phyloP scores from a whole-genome alignment of 2,329 filamentous ascomycete species.

The Exophiala xenobiotica region DNA sequence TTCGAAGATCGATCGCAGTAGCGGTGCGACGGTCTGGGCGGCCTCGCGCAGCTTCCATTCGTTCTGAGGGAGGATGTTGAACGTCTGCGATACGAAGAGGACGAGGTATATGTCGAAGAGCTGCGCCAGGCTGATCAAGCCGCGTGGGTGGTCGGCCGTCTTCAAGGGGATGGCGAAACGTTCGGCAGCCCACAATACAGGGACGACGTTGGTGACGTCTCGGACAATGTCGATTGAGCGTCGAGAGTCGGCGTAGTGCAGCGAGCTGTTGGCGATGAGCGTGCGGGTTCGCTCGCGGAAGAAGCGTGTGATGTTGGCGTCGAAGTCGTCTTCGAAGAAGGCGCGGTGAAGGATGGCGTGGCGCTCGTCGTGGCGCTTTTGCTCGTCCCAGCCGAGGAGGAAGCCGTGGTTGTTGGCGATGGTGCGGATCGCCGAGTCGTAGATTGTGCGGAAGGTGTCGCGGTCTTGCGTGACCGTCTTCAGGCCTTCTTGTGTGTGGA shows the following conservation, averaged over 20 bases:
- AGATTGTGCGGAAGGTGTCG: constrained; percentile 51
- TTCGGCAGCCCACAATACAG: constrained; percentile 63
- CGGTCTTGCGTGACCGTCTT: constrained; percentile 52
- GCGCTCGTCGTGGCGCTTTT: constrained; percentile 42
- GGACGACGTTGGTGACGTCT: constrained; percentile 67
- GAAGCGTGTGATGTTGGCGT: constrained; percentile 45
- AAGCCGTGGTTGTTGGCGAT: constrained; percentile 50
- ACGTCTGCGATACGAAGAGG: constrained; percentile 53
- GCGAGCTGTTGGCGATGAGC: constrained; percentile 49
- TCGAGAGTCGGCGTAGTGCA: constrained; percentile 46
- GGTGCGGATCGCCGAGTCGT: constrained; percentile 43
- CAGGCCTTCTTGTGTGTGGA: constrained; percentile 52
- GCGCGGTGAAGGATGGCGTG: constrained; percentile 47
- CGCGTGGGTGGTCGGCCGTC: constrained; percentile 59
- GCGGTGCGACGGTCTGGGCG: constrained; percentile 41
- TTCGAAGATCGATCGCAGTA: constrained; percentile 44
- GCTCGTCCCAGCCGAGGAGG: constrained; percentile 48
- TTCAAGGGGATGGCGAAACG: constrained; percentile 68
- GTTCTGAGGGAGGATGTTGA: constrained; percentile 52
- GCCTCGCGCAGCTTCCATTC: constrained; percentile 52
- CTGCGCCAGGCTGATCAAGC: constrained; percentile 50
- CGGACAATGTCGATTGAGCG: constrained; percentile 57
- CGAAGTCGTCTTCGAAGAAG: constrained; percentile 47
- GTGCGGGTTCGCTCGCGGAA: constrained; percentile 45
- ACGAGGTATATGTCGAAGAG: constrained; percentile 48